These are phyloP conservation scores for Taphrina sp. DNA, from an alignment of 1,139 yeast genomes.

Conservation along the genomic window DNA sequence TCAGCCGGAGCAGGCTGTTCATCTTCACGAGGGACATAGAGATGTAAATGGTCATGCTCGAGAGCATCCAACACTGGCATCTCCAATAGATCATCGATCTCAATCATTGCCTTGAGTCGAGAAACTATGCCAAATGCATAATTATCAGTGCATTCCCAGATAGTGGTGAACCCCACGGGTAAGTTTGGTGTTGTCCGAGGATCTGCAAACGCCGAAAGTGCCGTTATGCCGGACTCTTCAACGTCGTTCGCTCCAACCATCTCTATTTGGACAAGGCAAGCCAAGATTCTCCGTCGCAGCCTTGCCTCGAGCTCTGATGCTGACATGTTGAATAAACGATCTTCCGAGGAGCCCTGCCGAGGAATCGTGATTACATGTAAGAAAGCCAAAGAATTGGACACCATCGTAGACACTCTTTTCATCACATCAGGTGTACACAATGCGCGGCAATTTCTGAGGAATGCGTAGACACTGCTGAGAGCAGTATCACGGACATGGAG, in stretches of 20 bases:
- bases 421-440: conserved; percentile 48
- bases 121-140: conserved; percentile 26
- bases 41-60: conserved; percentile 39
- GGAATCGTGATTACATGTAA: conserved; percentile 40
- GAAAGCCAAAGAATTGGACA: conserved; percentile 43
- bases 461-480: conserved; percentile 44
- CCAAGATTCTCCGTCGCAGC: conserved; percentile 44
- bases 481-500: conserved; percentile 46
- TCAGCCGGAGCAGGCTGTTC: conserved; percentile 36
- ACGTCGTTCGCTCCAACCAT: conserved; percentile 39
- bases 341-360: conserved; percentile 39
- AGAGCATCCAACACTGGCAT: conserved; percentile 35
- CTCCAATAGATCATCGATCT: conserved; percentile 31
- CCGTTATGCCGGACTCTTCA: conserved; percentile 45
- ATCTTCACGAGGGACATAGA: conserved; percentile 9
- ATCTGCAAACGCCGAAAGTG: conserved; percentile 44
- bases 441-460: conserved; percentile 44
- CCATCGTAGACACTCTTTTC: conserved; percentile 43
- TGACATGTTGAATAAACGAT: conserved; percentile 41
- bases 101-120: neutral
- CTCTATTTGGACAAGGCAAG: conserved; percentile 43
- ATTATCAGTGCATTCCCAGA: conserved; percentile 41
- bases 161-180: conserved; percentile 44
- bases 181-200: conserved; percentile 42
- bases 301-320: conserved; percentile 41